Evolutionary conservation across 1,284 basidiomycete genomes (phyloP), one percentile per base, ranked within the genome.

Genomic region (Retiboletus flavoniger): DNA sequence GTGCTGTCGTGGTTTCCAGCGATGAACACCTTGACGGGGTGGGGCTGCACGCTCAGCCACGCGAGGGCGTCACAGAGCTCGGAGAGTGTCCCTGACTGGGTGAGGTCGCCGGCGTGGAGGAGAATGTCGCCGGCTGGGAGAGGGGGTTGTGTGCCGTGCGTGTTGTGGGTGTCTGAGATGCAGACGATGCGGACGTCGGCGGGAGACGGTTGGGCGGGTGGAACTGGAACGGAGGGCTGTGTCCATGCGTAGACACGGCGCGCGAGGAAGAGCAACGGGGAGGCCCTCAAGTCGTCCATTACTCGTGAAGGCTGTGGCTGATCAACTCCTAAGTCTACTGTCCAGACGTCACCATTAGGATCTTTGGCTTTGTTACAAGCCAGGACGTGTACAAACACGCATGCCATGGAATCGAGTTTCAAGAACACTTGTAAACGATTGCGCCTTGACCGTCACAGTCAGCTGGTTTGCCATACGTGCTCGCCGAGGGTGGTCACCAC

Each of bases 201-300:
- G 16, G 32, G 31, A 14, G 55, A 38, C 4, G 19, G 45, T 2
- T 80, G 80, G 50, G 84, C 83, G 3, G 89, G 88, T 64, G 84
- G 89, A 62, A 78, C 74, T 16, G 77, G 87, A 3, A 84, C 85
- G 54, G 86, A 83, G 34, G 79, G 82, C 70, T 39, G 69, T 69
- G 57, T 60, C 70, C 42, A 70, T 71, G 51, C 31, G 48, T 72
- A 39, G 43, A 63, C 41, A 3, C 51, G 50, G 26, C 46, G 47
- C 0, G 54, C 53, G 7, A 64, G 39, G 35, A 56, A 54, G 36
- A 64, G 40, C 24, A 51, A 7, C 4, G 54, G 58, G 24, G 48
- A 52, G 1, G 43, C 11, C 34, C 19, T 53, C 34, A 55, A 54
- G 29, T 61, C 38, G 32, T 51, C 41, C 49, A 51, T 50, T 7